These are phyloP conservation scores for Bisporella sp. DNA, from an alignment of 2,329 filamentous ascomycete genomes.

Conservation along the genomic window DNA sequence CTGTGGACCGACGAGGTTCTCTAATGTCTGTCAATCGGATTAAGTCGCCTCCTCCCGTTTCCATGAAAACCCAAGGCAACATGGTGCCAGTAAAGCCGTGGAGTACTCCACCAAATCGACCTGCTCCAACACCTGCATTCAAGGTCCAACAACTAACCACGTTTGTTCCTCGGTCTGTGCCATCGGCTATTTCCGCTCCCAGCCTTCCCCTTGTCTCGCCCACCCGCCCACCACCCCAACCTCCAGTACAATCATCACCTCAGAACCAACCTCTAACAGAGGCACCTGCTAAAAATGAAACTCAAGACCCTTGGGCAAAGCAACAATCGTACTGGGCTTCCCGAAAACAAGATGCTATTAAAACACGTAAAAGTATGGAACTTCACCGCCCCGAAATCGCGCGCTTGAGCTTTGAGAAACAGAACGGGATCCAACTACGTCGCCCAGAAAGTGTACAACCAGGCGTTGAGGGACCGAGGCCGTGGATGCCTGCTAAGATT, in stretches of 20 bases:
- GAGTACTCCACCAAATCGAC: neutral
- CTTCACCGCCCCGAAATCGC: neutral
- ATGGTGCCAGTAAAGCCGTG: neutral
- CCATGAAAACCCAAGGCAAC: conserved; percentile 11
- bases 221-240: too few species aligned
- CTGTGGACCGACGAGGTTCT: neutral
- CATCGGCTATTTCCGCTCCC: too few species aligned
- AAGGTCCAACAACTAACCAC: too few species aligned
- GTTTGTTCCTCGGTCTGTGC: too few species aligned
- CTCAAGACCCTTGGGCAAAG: conserved; percentile 6
- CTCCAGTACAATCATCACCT: too few species aligned
- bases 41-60: conserved; percentile 11
- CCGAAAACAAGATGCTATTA: conserved; percentile 10
- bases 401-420: conserved; percentile 1
- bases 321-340: conserved; percentile 9
- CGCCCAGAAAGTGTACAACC: neutral
- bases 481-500: too few species aligned
- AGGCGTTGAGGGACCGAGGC: neutral
- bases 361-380: conserved; percentile 1
- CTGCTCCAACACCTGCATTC: neutral
- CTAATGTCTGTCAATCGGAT: neutral
- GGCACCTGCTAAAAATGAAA: too few species aligned
- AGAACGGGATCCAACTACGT: conserved; percentile 9
- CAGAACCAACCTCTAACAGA: too few species aligned
- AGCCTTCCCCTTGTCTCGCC: too few species aligned